A percentile compares a stretch with the other conserved stretches of the same genome.
phyloP scores from a whole-genome alignment of 2,329 filamentous ascomycete species.

The Penicillium sp. region DNA sequence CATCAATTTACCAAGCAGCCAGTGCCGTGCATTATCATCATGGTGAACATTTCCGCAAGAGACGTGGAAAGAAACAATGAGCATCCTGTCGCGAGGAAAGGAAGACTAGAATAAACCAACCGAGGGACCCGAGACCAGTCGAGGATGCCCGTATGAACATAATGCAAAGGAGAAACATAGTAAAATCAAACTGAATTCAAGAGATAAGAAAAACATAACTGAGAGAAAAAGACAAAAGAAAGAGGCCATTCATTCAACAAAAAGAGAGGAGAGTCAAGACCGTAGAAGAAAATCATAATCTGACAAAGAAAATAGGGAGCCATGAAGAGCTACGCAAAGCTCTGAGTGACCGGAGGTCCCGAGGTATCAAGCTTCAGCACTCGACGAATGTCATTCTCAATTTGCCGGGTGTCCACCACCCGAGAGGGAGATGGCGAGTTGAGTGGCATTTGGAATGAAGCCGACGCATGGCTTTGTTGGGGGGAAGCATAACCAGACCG shows the following conservation, averaged over 20 bases:
- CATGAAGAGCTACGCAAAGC: slow-evolving; percentile 16
- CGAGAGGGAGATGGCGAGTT: slow-evolving; percentile 28
- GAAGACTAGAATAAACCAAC: slow-evolving; percentile 17
- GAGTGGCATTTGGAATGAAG: slow-evolving; percentile 23
- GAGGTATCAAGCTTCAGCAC: slow-evolving; percentile 47
- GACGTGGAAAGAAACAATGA: slow-evolving; percentile 13
- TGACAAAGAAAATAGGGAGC: neutral
- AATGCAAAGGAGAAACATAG: slow-evolving; percentile 17
- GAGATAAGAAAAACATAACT: slow-evolving; percentile 4
- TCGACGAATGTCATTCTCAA: slow-evolving; percentile 51
- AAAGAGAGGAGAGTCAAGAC: neutral
- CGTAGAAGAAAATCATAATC: neutral
- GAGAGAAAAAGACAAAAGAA: slow-evolving; percentile 4
- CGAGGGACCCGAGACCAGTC: slow-evolving; percentile 23
- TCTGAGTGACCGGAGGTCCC: slow-evolving; percentile 35
- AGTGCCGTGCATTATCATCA: slow-evolving; percentile 20
- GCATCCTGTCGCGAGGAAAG: slow-evolving; percentile 15
- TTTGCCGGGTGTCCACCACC: slow-evolving; percentile 43
- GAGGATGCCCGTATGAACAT: slow-evolving; percentile 19
- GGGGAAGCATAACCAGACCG: slow-evolving; percentile 26
- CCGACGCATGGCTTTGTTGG: slow-evolving; percentile 22
- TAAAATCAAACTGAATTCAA: slow-evolving; percentile 13
- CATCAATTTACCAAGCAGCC: slow-evolving; percentile 21
- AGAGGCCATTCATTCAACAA: neutral
- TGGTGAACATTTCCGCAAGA: slow-evolving; percentile 17